These are phyloP conservation scores for Zanthoxylum bungeanum DNA, from an alignment of 345 rosid species.

Conservation along the genomic window DNA sequence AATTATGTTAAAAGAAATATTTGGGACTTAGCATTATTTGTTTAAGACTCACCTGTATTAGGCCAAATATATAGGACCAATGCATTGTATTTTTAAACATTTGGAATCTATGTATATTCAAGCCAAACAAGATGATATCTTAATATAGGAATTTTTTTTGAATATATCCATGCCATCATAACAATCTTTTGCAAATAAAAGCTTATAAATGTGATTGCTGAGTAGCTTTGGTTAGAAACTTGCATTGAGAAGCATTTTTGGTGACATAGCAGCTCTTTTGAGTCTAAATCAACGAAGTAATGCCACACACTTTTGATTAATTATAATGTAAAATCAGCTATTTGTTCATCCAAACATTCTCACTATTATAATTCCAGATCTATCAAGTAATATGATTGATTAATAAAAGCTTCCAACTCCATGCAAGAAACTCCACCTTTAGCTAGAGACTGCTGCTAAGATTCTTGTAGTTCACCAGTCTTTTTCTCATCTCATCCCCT, in stretches of 20 bases:
- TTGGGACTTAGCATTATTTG: background rate
- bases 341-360: background rate
- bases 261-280: no score
- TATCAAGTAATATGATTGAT: slow-evolving; percentile 9
- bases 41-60: background rate
- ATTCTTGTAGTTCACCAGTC: background rate
- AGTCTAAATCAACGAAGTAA: no score
- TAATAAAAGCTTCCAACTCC: background rate
- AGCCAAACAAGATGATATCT: background rate
- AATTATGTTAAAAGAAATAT: background rate
- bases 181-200: no score
- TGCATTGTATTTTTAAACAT: no score
- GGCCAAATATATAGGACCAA: background rate
- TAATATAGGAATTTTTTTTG: no score
- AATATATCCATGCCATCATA: background rate
- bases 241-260: background rate
- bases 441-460: background rate
- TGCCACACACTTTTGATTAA: no score
- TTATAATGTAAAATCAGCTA: no score
- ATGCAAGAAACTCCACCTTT: no score
- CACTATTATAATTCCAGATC: background rate
- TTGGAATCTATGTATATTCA: no score
- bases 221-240: background rate
- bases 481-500: background rate
- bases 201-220: no score